phyloP scores from a whole-genome alignment of 257 asterid genomes.

The Ilex aquifolium region DNA sequence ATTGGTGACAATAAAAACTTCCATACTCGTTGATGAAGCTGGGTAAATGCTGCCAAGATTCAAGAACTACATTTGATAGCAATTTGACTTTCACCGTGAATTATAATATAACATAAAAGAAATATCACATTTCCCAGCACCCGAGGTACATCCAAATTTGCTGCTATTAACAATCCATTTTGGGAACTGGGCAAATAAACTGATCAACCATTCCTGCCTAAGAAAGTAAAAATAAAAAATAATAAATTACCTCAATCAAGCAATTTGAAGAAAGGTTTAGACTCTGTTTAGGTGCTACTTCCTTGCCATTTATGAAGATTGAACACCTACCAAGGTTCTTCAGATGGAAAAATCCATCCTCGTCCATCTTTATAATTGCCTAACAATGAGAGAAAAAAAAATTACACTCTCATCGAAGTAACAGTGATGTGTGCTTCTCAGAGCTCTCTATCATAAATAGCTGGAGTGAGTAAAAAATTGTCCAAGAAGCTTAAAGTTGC shows the following conservation, averaged over 20 bases:
- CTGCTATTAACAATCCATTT: neutral
- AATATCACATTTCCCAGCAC: neutral
- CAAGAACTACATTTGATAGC: no score
- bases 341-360: slow-evolving; percentile 42
- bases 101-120: neutral
- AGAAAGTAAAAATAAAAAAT: neutral
- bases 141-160: neutral
- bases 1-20: no score
- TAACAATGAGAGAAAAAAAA: slow-evolving; percentile 17
- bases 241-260: slow-evolving; percentile 47
- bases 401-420: neutral
- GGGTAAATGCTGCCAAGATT: no score
- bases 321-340: slow-evolving; percentile 48
- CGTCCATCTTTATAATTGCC: slow-evolving; percentile 57
- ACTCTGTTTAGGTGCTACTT: slow-evolving; percentile 26
- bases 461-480: neutral
- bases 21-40: no score
- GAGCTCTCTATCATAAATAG: neutral
- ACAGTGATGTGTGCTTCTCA: neutral
- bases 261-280: slow-evolving; percentile 39
- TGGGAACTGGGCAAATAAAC: neutral
- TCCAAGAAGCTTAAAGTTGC: neutral
- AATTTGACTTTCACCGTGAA: neutral
- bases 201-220: neutral
- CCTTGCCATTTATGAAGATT: slow-evolving; percentile 40